Evolutionary conservation across 768 basidiomycete genomes (phyloP).

Genomic region (Boletus bicolor): DNA sequence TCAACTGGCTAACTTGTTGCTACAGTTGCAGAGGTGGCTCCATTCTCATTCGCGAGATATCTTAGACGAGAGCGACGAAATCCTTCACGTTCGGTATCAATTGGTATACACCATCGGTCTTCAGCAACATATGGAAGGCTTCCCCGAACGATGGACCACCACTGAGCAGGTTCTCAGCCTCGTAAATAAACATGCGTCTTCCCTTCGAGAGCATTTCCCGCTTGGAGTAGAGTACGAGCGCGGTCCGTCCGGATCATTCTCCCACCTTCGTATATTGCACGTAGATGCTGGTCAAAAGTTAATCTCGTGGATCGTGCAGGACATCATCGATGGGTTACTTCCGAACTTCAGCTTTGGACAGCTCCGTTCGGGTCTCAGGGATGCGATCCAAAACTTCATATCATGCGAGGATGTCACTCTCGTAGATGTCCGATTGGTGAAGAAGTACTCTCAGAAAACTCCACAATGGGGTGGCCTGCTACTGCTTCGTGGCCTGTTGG

Average conservation of each 20-base stretch:
- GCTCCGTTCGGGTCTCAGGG: not conserved
- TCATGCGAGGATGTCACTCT: constrained; percentile 4
- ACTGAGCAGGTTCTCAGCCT: constrained; percentile 27
- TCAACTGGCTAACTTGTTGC: constrained; percentile 15
- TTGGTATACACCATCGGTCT: not conserved
- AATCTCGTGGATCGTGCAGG: constrained; percentile 9
- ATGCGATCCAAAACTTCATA: constrained; percentile 25
- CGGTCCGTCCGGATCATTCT: constrained; percentile 18
- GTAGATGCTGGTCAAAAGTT: constrained; percentile 9
- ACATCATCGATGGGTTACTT: constrained; percentile 16
- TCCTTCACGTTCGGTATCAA: too few species aligned
- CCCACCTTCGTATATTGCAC: constrained; percentile 24
- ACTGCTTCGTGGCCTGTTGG: constrained; percentile 35
- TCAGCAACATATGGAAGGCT: constrained; percentile 13
- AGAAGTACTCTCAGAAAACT: not conserved
- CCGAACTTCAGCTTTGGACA: constrained; percentile 17
- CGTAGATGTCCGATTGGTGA: not conserved
- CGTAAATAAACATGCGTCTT: constrained; percentile 16
- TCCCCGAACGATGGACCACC: constrained; percentile 32
- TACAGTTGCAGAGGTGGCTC: constrained; percentile 27
- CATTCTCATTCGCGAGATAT: not conserved
- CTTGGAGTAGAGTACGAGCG: constrained; percentile 26
- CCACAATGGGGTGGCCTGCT: constrained; percentile 25
- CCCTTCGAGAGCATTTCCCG: constrained; percentile 3
- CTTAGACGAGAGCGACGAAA: too few species aligned